These are phyloP conservation scores for Gentiana dahurica DNA, from an alignment of 257 asterid species.

Conservation along the genomic window DNA sequence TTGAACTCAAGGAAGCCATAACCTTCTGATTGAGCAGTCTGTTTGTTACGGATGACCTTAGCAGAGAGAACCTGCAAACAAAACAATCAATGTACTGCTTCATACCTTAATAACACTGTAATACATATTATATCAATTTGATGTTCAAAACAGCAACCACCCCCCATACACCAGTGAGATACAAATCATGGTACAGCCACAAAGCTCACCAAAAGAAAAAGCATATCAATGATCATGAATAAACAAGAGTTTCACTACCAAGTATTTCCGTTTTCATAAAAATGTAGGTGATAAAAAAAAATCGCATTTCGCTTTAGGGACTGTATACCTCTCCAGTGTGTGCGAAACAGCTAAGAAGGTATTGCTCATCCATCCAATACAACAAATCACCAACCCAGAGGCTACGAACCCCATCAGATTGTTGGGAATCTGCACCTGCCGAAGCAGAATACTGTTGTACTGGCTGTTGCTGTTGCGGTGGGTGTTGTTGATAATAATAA, in stretches of 20 bases:
- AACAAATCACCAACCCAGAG: slow-evolving; percentile 97
- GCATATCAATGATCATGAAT: background rate
- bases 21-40: slow-evolving; percentile 65
- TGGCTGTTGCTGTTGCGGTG: slow-evolving; percentile 31
- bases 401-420: slow-evolving; percentile 66
- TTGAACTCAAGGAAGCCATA: slow-evolving; percentile 80
- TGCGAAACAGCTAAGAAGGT: slow-evolving; percentile 43
- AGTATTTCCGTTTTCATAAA: background rate
- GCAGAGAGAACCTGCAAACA: slow-evolving; percentile 48
- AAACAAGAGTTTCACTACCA: background rate
- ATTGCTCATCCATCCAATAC: slow-evolving; percentile 90
- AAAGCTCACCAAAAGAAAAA: too few relatives aligned
- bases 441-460: slow-evolving; percentile 28
- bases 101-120: too few relatives aligned
- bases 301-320: background rate
- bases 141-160: too few relatives aligned
- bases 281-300: too few relatives aligned
- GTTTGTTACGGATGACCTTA: slow-evolving; percentile 86
- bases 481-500: slow-evolving; percentile 55
- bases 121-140: too few relatives aligned
- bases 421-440: slow-evolving; percentile 21
- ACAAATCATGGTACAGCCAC: background rate
- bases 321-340: slow-evolving; percentile 60
- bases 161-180: too few relatives aligned
- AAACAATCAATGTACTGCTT: background rate